Evolutionary conservation across 2,329 filamentous ascomycete species (phyloP), one percentile per base, ranked within the genome.

Genomic region (Pseudogymnoascus sp.): DNA sequence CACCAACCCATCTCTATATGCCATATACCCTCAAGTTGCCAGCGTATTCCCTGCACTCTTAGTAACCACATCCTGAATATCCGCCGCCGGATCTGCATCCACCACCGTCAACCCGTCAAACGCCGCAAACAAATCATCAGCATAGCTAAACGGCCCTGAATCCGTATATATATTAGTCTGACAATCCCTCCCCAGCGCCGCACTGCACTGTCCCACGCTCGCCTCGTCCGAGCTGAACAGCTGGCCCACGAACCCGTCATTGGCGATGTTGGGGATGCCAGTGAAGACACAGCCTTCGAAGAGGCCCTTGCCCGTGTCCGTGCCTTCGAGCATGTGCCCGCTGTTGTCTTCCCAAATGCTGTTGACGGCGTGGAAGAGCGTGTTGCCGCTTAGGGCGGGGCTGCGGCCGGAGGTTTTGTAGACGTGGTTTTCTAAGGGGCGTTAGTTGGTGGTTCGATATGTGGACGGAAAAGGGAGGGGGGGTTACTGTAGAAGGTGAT

Each of bases 241-340:
- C 15, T 60, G 59, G 50, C 62, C 64, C n/a, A 29, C 59, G 10
- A 40, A 40, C 6, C 29, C 26, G 8, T 7, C n/a, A n/a, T 50
- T 24, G n/a, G 44, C 44, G 9, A 50, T 50, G n/a, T 50, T 75
- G 3, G 71, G 70, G 58, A 78, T 74, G 5, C 70, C 64, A 36
- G 72, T 66, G 64, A 79, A 78, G 63, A 72, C 73, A 68, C 78
- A 78, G 36, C 76, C 77, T 64, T 79, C 77, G 21, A 78, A 67
- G 4, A 77, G 63, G 3, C 70, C 71, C 11, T 69, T 70, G 57
- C 63, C 66, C 36, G 65, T 68, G 4, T 60, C 60, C 35, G 66
- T 68, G 17, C 74, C 69, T 50, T 76, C 78, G 62, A 81, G 79
- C 33, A 74, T 72, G 68, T 80, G 76, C 59, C 77, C 75, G 7